Evolutionary conservation across 2,329 filamentous ascomycete genomes (phyloP).

Genomic region (Colletotrichum eremochloae): DNA sequence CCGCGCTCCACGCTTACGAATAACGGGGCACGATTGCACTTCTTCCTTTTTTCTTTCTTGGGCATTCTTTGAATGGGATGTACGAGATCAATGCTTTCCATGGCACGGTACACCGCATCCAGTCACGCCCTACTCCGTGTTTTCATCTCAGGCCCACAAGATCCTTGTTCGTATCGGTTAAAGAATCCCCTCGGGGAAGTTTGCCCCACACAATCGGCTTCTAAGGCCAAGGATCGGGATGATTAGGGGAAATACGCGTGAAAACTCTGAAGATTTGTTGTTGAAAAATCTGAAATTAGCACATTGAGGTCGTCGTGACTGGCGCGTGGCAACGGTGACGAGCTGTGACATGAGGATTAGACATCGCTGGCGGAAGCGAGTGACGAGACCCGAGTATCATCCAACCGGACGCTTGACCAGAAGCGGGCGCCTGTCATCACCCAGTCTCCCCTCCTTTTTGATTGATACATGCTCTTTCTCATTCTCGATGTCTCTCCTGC

Average conservation of each 20-base stretch:
- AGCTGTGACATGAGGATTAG: neutral
- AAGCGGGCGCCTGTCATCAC: conserved; percentile 4
- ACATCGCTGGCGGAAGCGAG: neutral
- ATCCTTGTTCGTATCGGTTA: conserved; percentile 19
- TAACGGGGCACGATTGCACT: neutral
- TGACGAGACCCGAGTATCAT: neutral
- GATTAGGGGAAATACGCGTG: neutral
- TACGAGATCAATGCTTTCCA: neutral
- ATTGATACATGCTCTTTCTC: conserved; percentile 12
- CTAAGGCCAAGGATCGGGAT: conserved; percentile 13
- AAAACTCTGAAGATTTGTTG: conserved; percentile 2
- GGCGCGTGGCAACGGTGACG: conserved; percentile 5
- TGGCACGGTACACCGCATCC: neutral
- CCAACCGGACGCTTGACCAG: conserved; percentile 23
- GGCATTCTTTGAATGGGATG: neutral
- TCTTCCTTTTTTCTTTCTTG: neutral
- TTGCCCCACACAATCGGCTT: conserved; percentile 28
- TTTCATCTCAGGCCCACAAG: neutral
- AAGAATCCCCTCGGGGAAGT: conserved; percentile 25
- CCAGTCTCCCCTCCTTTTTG: conserved; percentile 1
- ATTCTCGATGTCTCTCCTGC: too few relatives aligned
- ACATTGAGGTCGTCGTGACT: conserved; percentile 11
- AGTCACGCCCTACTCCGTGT: neutral
- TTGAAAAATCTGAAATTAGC: conserved; percentile 16
- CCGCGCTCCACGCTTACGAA: conserved; percentile 1